Conservation (phyloP, 495 filamentous ascomycete genomes). For the Filosporella fistucella region DNA sequence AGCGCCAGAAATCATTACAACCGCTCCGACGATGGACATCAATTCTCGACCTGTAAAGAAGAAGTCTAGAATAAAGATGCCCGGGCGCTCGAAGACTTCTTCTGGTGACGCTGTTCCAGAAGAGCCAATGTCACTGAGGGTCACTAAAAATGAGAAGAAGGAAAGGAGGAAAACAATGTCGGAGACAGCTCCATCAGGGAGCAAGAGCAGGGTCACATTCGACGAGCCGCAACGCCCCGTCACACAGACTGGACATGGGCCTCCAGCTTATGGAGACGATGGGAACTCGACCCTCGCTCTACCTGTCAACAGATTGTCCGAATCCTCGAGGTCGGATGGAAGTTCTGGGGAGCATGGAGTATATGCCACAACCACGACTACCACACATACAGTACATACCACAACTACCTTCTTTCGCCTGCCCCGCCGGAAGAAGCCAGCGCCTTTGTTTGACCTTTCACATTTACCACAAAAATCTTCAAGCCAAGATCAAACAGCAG, state of each 20-base stretch:
- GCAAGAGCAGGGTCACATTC: slow-evolving; percentile 48
- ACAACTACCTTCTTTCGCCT: slow-evolving; percentile 76
- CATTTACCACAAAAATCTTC: slow-evolving; percentile 69
- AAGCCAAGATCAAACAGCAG: slow-evolving; percentile 27
- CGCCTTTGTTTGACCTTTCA: slow-evolving; percentile 61
- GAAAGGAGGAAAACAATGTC: slow-evolving; percentile 33
- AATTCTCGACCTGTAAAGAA: slow-evolving; percentile 44
- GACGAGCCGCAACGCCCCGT: slow-evolving; percentile 64
- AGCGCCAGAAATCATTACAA: slow-evolving; percentile 92
- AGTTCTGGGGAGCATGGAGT: slow-evolving; percentile 73
- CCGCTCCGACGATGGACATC: slow-evolving; percentile 74
- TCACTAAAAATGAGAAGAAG: slow-evolving; percentile 26
- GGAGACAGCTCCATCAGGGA: slow-evolving; percentile 36
- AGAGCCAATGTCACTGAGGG: slow-evolving; percentile 20
- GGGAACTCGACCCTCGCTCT: slow-evolving; percentile 61
- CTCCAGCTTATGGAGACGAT: slow-evolving; percentile 63
- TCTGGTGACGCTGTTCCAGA: slow-evolving; percentile 16
- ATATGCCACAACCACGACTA: slow-evolving; percentile 54
- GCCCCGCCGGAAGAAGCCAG: slow-evolving; percentile 69
- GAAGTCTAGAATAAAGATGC: slow-evolving; percentile 44
- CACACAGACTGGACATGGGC: slow-evolving; percentile 44
- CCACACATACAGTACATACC: slow-evolving; percentile 57
- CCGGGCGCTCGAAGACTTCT: slow-evolving; percentile 34
- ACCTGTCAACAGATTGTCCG: slow-evolving; percentile 70
- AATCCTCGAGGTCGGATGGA: slow-evolving; percentile 87